phyloP scores from a whole-genome alignment of 2,329 filamentous ascomycete genomes.

The Amylocarpus encephaloides region DNA sequence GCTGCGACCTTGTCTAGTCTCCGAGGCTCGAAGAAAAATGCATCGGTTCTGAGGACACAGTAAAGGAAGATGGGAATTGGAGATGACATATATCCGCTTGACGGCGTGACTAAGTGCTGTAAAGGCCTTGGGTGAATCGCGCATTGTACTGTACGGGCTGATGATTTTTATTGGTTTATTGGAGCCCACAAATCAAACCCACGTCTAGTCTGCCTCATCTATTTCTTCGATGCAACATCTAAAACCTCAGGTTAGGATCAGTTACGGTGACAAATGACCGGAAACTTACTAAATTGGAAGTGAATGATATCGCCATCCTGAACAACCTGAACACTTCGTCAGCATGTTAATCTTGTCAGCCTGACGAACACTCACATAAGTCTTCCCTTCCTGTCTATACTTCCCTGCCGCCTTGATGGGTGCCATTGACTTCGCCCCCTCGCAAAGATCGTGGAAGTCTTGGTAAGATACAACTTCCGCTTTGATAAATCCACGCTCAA shows the following conservation, averaged over 20 bases:
- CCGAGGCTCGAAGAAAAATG: no score
- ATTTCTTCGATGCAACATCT: slow-evolving; percentile 18
- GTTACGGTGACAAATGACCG: neutral
- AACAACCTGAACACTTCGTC: slow-evolving; percentile 24
- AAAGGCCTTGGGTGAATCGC: no score
- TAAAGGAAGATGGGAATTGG: no score
- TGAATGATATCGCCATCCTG: slow-evolving; percentile 40
- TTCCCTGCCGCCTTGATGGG: slow-evolving; percentile 42
- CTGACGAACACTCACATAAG: slow-evolving; percentile 28
- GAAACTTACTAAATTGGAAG: slow-evolving; percentile 39
- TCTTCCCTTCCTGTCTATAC: slow-evolving; percentile 40
- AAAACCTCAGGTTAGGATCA: neutral
- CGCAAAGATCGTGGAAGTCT: slow-evolving; percentile 40
- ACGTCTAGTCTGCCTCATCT: neutral
- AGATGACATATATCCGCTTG: no score
- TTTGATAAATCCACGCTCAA: slow-evolving; percentile 41
- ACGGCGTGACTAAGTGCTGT: no score
- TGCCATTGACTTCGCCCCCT: slow-evolving; percentile 39
- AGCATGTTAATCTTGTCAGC: neutral
- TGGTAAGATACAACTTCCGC: slow-evolving; percentile 41
- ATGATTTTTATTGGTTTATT: no score
- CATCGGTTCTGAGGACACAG: no score
- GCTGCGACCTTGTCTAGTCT: no score
- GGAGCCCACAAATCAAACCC: no score
- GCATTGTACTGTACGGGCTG: no score